A percentile compares a stretch with the other conserved stretches of the same genome.
phyloP scores from a whole-genome alignment of 305 asterid genomes.

The Euphrasia arctica region DNA sequence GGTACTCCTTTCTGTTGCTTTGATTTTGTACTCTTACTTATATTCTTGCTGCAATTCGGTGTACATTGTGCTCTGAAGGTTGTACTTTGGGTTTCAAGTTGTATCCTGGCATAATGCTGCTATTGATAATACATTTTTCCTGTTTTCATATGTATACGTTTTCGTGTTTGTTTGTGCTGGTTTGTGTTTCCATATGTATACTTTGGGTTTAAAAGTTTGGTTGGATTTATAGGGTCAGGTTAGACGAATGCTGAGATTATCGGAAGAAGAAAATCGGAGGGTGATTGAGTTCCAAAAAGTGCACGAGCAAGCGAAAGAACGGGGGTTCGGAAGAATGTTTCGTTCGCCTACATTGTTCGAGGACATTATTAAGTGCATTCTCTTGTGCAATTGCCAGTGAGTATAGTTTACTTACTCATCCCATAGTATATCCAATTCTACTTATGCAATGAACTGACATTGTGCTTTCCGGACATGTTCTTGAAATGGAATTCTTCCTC shows the following conservation, averaged over 20 bases:
- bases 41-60: neutral
- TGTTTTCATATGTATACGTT: no score
- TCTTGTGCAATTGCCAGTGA: conserved; percentile 94
- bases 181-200: neutral
- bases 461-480: neutral
- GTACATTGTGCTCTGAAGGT: neutral
- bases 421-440: no score
- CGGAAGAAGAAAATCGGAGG: conserved; percentile 52
- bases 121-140: no score
- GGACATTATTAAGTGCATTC: conserved; percentile 82
- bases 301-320: conserved; percentile 47
- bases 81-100: neutral
- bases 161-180: conserved; percentile 1
- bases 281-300: conserved; percentile 60
- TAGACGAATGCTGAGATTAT: conserved; percentile 68
- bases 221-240: conserved; percentile 55
- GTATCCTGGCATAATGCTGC: no score
- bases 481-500: neutral
- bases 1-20: conserved; percentile 30
- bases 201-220: conserved; percentile 11
- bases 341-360: conserved; percentile 89
- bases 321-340: conserved; percentile 70
- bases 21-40: neutral
- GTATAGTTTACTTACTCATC: conserved; percentile 31
- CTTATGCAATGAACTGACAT: neutral